Evolutionary conservation across 495 filamentous ascomycete species (phyloP).

Genomic region (Neurospora hispaniola): DNA sequence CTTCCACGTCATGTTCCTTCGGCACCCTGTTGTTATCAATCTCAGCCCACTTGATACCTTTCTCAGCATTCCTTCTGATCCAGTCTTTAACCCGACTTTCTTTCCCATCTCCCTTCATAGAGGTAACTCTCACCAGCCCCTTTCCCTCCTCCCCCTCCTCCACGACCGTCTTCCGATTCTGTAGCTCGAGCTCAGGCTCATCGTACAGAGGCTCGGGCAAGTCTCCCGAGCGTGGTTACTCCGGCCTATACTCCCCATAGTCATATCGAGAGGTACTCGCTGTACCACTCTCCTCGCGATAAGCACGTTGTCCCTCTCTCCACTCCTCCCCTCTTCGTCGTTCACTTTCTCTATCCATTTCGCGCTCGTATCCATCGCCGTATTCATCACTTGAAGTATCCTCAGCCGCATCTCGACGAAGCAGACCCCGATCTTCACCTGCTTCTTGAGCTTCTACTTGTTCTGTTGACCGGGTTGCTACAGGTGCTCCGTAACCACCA

Average conservation of each 20-base stretch:
- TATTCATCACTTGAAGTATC: not conserved
- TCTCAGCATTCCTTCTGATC: not conserved
- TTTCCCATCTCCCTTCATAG: not conserved
- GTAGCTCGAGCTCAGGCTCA: constrained; percentile 4
- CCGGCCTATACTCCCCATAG: not conserved
- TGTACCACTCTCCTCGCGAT: not conserved
- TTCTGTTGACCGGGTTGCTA: no score
- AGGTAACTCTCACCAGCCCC: not conserved
- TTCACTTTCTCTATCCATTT: not conserved
- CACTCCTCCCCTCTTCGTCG: not conserved
- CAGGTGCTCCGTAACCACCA: no score
- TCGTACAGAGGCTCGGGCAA: not conserved
- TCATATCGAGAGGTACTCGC: not conserved
- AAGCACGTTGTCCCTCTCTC: not conserved
- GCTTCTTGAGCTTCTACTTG: not conserved
- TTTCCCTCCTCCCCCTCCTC: not conserved
- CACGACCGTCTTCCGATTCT: not conserved
- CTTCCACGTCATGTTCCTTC: not conserved
- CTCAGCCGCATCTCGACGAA: not conserved
- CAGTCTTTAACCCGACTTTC: not conserved
- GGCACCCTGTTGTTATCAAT: not conserved
- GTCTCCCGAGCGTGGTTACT: not conserved
- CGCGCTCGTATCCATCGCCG: not conserved
- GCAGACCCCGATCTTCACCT: not conserved
- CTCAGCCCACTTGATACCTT: not conserved